Evolutionary conservation across 2,329 filamentous ascomycete species (phyloP).

Genomic region (Lasiodiplodia hormozganensis): DNA sequence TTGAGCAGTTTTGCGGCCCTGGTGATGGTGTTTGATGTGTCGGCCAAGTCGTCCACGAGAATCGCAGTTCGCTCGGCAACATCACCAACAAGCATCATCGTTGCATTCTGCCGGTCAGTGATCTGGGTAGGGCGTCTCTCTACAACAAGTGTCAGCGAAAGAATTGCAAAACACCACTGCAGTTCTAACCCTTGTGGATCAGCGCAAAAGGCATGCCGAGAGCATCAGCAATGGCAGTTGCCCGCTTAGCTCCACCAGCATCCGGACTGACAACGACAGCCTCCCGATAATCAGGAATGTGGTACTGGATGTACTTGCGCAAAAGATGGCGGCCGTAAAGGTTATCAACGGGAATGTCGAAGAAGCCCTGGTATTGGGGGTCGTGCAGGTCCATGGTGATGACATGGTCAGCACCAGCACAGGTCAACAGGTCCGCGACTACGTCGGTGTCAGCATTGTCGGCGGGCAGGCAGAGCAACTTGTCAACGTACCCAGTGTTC

Average conservation of each 20-base stretch:
- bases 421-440: conserved; percentile 89
- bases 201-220: conserved; percentile 95
- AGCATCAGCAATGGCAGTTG: conserved; percentile 91
- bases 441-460: conserved; percentile 3
- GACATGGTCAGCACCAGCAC: conserved; percentile 93
- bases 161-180: background rate
- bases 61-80: conserved; percentile 84
- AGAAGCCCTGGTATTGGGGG: conserved; percentile 97
- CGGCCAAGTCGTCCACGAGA: conserved; percentile 90
- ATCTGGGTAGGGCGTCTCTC: conserved; percentile 89
- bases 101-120: conserved; percentile 78
- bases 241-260: conserved; percentile 94
- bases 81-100: conserved; percentile 94
- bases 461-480: background rate
- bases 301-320: conserved; percentile 74
- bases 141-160: conserved; percentile 44
- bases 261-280: conserved; percentile 95
- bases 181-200: conserved; percentile 80
- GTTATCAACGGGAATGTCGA: conserved; percentile 98
- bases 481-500: conserved; percentile 69
- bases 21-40: conserved; percentile 97
- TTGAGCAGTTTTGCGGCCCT: conserved; percentile 96
- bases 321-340: conserved; percentile 83
- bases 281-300: conserved; percentile 83
- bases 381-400: conserved; percentile 98